A percentile compares a stretch with the other conserved stretches of the same genome.
Evolutionary conservation across 2,329 filamentous ascomycete genomes (phyloP).

Genomic region (Colletotrichum camelliae): DNA sequence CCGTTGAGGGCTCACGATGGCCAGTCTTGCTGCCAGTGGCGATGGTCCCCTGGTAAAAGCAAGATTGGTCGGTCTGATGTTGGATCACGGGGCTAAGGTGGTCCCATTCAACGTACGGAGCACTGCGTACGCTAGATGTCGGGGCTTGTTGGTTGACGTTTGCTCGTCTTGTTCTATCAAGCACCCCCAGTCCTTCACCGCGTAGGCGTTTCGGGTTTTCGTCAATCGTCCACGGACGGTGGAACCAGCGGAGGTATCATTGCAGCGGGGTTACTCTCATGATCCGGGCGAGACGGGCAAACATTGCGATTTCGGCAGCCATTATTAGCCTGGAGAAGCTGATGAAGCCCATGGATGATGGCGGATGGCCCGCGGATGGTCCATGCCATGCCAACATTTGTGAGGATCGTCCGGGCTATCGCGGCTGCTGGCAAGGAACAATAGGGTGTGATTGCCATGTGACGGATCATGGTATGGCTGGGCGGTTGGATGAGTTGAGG

Average conservation of each 20-base stretch:
- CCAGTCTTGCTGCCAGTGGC: not conserved
- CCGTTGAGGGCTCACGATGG: not conserved
- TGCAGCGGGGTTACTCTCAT: not conserved
- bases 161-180: not conserved
- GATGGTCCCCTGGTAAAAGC: not conserved
- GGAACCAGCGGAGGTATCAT: conserved; percentile 9
- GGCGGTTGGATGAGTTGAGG: not conserved
- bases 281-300: not conserved
- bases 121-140: not conserved
- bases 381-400: not conserved
- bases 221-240: conserved; percentile 12
- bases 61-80: not conserved
- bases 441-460: not conserved
- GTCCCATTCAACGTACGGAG: not conserved
- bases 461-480: not conserved
- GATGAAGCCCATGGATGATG: not conserved
- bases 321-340: not conserved
- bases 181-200: not conserved
- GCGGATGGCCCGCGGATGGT: not conserved
- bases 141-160: not conserved
- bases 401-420: not conserved
- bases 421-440: not conserved
- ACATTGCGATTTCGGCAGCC: not conserved
- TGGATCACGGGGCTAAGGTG: not conserved
- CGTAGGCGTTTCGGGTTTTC: not conserved